Evolutionary conservation across 352 stramenopile species (phyloP).

Genomic region (Globisporangium abappressorium): DNA sequence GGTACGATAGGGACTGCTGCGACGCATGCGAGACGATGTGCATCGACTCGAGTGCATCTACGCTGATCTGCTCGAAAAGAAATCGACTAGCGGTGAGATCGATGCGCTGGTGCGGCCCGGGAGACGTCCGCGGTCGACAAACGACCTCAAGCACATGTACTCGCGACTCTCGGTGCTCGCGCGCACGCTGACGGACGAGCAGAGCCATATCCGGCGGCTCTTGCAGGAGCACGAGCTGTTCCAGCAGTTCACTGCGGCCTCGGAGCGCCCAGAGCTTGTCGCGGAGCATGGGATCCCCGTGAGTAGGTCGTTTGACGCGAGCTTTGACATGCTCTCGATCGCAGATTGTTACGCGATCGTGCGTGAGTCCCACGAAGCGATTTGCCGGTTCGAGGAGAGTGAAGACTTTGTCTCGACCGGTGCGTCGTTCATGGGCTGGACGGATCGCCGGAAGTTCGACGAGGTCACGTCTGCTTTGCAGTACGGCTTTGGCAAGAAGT

Average conservation of each 20-base stretch:
- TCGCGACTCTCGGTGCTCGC: slow-evolving; percentile 35
- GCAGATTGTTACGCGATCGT: slow-evolving; percentile 49
- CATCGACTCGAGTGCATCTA: slow-evolving; percentile 48
- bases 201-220: slow-evolving; percentile 28
- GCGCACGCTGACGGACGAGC: slow-evolving; percentile 39
- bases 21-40: slow-evolving; percentile 53
- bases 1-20: slow-evolving; percentile 21
- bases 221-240: slow-evolving; percentile 35
- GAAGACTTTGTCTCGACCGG: slow-evolving; percentile 36
- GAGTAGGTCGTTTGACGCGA: slow-evolving; percentile 35
- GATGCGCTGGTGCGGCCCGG: slow-evolving; percentile 11
- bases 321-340: slow-evolving; percentile 18
- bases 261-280: not conserved
- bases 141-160: slow-evolving; percentile 21
- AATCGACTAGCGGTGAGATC: slow-evolving; percentile 14
- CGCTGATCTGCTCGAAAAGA: slow-evolving; percentile 25
- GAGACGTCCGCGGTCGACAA: slow-evolving; percentile 6
- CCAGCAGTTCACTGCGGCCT: slow-evolving; percentile 21
- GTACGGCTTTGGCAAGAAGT: slow-evolving; percentile 46
- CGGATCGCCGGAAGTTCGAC: slow-evolving; percentile 44
- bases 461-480: slow-evolving; percentile 25
- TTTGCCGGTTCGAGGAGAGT: slow-evolving; percentile 36
- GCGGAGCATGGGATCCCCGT: slow-evolving; percentile 24
- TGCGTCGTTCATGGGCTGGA: slow-evolving; percentile 55
- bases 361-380: slow-evolving; percentile 54